A percentile compares a stretch with the other conserved stretches of the same genome.
phyloP scores from a whole-genome alignment of 352 stramenopile genomes.

The Phytophthora megakarya region DNA sequence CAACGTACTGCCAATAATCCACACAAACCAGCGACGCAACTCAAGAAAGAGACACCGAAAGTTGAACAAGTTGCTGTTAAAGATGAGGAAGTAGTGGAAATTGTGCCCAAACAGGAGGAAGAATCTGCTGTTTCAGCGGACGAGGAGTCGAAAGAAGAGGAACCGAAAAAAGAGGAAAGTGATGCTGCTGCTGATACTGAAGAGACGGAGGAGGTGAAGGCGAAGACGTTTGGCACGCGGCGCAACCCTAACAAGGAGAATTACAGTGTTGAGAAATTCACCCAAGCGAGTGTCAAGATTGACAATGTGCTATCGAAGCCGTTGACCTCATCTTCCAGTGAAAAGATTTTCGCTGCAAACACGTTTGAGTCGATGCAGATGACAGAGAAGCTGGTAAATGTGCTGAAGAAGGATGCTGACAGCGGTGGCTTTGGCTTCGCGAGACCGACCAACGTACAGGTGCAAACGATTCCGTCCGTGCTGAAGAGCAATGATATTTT shows the following conservation, averaged over 20 bases:
- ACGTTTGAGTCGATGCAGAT: constrained; percentile 83
- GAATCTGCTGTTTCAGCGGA: constrained; percentile 14
- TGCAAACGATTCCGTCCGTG: constrained; percentile 78
- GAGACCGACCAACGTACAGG: constrained; percentile 80
- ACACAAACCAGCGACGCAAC: not conserved
- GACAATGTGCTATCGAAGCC: constrained; percentile 75
- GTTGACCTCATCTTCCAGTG: constrained; percentile 70
- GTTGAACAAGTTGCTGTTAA: not conserved
- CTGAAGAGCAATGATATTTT: constrained; percentile 88
- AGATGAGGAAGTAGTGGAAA: constrained; percentile 13
- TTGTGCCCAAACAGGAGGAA: constrained; percentile 9
- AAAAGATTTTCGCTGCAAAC: constrained; percentile 81
- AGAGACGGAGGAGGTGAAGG: constrained; percentile 13
- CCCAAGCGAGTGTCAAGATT: constrained; percentile 54
- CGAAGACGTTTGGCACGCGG: constrained; percentile 64
- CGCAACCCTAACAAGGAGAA: constrained; percentile 85
- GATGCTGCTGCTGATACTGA: constrained; percentile 10
- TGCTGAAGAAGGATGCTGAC: constrained; percentile 61
- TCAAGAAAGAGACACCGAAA: constrained; percentile 10
- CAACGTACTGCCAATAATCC: not conserved
- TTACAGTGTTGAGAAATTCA: constrained; percentile 70
- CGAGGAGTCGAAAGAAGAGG: constrained; percentile 16
- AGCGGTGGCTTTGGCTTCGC: constrained; percentile 77
- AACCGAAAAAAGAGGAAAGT: constrained; percentile 13
- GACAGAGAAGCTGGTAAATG: constrained; percentile 63